Conservation (phyloP, 2,329 filamentous ascomycete species). For the Neoarthrinium moseri region DNA sequence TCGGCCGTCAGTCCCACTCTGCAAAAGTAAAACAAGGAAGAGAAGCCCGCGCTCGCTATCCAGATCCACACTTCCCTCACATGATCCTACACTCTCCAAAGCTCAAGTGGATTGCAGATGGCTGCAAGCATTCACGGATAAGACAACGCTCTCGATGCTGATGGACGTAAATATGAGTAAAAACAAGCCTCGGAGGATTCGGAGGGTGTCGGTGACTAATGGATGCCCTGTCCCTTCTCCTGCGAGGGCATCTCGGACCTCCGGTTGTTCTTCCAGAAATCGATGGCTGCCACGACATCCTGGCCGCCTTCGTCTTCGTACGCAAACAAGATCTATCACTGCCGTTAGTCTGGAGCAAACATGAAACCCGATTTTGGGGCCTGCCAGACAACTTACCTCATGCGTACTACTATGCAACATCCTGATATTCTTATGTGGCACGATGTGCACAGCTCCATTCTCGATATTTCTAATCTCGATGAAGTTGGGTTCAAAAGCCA, state of each 20-base stretch:
- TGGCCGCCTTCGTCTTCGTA: slow-evolving; percentile 95
- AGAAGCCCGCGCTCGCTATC: slow-evolving; percentile 3
- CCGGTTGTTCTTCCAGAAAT: slow-evolving; percentile 83
- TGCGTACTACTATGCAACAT: slow-evolving; percentile 97
- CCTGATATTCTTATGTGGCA: slow-evolving; percentile 93
- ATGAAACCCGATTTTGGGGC: neutral
- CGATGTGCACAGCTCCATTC: slow-evolving; percentile 90
- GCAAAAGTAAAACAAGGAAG: neutral
- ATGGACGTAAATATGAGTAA: slow-evolving; percentile 5
- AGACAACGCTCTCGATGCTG: slow-evolving; percentile 6
- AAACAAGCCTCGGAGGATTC: neutral
- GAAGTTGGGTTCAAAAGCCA: slow-evolving; percentile 96
- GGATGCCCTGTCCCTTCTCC: slow-evolving; percentile 10
- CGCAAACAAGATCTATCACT: slow-evolving; percentile 87
- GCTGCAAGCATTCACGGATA: neutral
- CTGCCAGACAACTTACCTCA: slow-evolving; percentile 64
- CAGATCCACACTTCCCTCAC: neutral
- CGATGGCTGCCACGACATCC: slow-evolving; percentile 89
- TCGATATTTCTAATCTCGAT: slow-evolving; percentile 97
- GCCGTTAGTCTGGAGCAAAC: no score
- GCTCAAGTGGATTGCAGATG: neutral
- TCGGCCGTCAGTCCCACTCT: neutral
- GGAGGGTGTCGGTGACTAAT: slow-evolving; percentile 4
- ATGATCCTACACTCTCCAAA: slow-evolving; percentile 5
- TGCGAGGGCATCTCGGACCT: slow-evolving; percentile 23